Percentiles rank a stretch among this genome's conserved stretches.
Evolutionary conservation across 2,329 filamentous ascomycete genomes (phyloP).

Genomic region (Penicillium paneum): DNA sequence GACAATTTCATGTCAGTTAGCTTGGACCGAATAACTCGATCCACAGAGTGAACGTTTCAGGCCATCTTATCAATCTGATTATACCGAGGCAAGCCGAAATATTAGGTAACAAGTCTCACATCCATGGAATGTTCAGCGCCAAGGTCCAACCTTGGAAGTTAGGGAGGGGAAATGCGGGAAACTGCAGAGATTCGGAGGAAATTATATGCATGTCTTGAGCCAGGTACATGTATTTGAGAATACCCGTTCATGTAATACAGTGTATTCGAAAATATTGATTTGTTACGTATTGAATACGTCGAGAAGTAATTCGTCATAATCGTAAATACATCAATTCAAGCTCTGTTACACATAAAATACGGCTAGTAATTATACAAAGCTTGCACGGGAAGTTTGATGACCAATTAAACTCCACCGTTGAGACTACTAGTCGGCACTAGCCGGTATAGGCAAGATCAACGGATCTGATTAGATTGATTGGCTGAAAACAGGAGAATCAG

Average conservation of each 20-base stretch:
- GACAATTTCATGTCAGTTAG: not conserved
- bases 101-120: conserved; percentile 8
- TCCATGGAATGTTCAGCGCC: not conserved
- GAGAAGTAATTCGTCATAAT: not conserved
- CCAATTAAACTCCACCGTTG: not conserved
- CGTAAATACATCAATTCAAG: not conserved
- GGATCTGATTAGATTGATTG: conserved; percentile 27
- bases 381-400: not conserved
- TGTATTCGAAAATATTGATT: not conserved
- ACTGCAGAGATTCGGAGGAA: not conserved
- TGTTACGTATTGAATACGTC: not conserved
- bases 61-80: conserved; percentile 13
- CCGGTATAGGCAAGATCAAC: conserved; percentile 12
- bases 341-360: not conserved
- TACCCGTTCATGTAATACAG: not conserved
- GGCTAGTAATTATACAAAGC: not conserved
- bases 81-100: conserved; percentile 1
- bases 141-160: not conserved
- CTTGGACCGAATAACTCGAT: not conserved
- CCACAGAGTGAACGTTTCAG: conserved; percentile 1
- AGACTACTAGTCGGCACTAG: not conserved
- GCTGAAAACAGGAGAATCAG: conserved; percentile 2
- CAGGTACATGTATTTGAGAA: not conserved
- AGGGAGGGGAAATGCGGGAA: too few relatives aligned
- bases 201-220: not conserved